Evolutionary conservation across 2,329 filamentous ascomycete genomes (phyloP).

Genomic region (Ceratocystis lukuohia): DNA sequence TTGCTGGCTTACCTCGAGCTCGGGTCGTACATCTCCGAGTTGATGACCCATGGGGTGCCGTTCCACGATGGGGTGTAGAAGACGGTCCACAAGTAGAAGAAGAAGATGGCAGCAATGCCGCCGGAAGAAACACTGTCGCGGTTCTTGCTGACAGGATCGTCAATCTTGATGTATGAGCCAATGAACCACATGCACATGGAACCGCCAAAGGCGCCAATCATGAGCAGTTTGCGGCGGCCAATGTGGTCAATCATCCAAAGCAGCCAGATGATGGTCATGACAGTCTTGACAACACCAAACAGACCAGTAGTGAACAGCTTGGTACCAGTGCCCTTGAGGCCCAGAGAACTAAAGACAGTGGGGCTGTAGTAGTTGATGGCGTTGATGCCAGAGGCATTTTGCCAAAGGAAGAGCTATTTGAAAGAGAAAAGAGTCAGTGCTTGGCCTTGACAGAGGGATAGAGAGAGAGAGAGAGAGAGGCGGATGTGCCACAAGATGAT

Average conservation of each 20-base stretch:
- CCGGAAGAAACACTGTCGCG: slow-evolving; percentile 27
- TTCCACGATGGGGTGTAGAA: slow-evolving; percentile 60
- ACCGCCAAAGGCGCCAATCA: slow-evolving; percentile 56
- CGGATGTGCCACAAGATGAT: neutral
- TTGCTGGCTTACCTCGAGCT: slow-evolving; percentile 33
- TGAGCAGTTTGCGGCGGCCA: slow-evolving; percentile 55
- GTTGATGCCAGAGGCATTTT: slow-evolving; percentile 64
- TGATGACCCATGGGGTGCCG: slow-evolving; percentile 59
- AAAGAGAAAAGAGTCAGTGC: neutral
- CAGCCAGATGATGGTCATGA: slow-evolving; percentile 22
- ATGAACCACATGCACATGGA: slow-evolving; percentile 57
- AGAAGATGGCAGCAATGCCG: slow-evolving; percentile 54
- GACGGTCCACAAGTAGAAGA: slow-evolving; percentile 52
- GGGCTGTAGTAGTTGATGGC: slow-evolving; percentile 60
- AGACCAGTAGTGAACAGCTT: slow-evolving; percentile 53
- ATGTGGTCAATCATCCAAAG: slow-evolving; percentile 58
- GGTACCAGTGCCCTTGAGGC: slow-evolving; percentile 33
- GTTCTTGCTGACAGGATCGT: slow-evolving; percentile 41
- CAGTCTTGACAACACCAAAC: slow-evolving; percentile 64
- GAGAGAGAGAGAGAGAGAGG: neutral
- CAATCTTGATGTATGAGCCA: slow-evolving; percentile 27
- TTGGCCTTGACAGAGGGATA: neutral
- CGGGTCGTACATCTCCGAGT: slow-evolving; percentile 43
- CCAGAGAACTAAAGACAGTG: slow-evolving; percentile 48
- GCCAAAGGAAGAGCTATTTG: slow-evolving; percentile 54